Conservation (phyloP, 148 eudicot species). For the Heliamphora exappendiculata region DNA sequence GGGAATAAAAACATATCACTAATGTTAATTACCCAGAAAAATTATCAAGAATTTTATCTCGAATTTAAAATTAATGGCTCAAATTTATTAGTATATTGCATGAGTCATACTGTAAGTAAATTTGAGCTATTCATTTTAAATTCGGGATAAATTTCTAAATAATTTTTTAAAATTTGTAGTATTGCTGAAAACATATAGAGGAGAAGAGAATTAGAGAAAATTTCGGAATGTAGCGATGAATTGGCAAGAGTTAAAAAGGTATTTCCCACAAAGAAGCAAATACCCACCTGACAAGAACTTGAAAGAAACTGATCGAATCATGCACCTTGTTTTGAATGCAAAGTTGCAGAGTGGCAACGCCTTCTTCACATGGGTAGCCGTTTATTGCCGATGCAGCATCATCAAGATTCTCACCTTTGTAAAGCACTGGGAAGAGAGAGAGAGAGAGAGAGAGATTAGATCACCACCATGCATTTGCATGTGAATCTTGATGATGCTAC, state of each 20-base stretch:
- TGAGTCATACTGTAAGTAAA: too few species aligned
- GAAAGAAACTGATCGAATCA: neutral
- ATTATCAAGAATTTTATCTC: too few species aligned
- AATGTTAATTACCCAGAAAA: too few species aligned
- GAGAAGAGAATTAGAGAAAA: neutral
- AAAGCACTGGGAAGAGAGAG: slow-evolving; percentile 1
- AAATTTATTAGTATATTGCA: too few species aligned
- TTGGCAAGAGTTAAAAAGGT: neutral
- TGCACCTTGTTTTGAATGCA: neutral
- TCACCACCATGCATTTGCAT: slow-evolving; percentile 15
- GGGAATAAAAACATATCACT: too few species aligned
- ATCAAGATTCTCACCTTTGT: slow-evolving; percentile 41
- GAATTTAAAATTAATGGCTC: too few species aligned
- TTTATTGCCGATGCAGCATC: slow-evolving; percentile 49
- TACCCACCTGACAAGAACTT: slow-evolving; percentile 9
- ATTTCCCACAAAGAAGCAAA: neutral
- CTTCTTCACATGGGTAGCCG: slow-evolving; percentile 9
- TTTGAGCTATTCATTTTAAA: too few species aligned
- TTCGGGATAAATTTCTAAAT: too few species aligned
- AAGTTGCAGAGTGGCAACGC: neutral
- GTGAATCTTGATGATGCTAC: slow-evolving; percentile 55
- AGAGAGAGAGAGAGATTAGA: neutral
- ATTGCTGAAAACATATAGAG: too few species aligned
- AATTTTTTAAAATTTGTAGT: too few species aligned
- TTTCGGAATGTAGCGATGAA: neutral